Evolutionary conservation across 257 asterid species (phyloP), one percentile per base, ranked within the genome.

Genomic region (Catharanthus roseus): DNA sequence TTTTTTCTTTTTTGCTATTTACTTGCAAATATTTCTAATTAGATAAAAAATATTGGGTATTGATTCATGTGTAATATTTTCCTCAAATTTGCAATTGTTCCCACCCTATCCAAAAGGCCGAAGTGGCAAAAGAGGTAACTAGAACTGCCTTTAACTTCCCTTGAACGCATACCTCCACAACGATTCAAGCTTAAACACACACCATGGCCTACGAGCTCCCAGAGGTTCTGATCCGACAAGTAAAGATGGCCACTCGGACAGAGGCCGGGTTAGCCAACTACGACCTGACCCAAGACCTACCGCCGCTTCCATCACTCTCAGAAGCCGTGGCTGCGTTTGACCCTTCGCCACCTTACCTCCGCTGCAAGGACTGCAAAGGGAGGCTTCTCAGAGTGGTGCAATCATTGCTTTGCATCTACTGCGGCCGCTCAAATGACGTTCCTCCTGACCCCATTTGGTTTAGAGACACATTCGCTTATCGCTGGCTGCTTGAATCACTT

Each of bases 311-410:
- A 49, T 78, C 97, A 67, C 84, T 90, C 74, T 81, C 93, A 44
- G 88, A 89, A 72, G 69, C 84, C 33, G 77, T 93, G 41, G 86
- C 97, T 12, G 68, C 85, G 69, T 64, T 81, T 60, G 90, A 87
- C 77, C 79, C 87, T 33, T 86, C 97, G 39, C 81, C 86, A 61
- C 83, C 88, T 8, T 41, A 87, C 45, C 89, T 81, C 78, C 92
- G 96, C 55, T 93, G 97, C 82, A 70, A 77, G 34, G 87, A 78
- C 75, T 93, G 98, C 80, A 82, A 84, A 73, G 96, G 89, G 72
- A 76, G 74, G 68, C 96, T 93, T 69, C 89, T 93, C 33, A 82
- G 97, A 81, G 98, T 92, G 55, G 53, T 81, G 13, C 77, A 87
- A 66, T 89, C 98, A 2, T 72, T 87, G 57, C 69, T 90, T 71